These are phyloP conservation scores for Scytalidium lignicola DNA, from an alignment of 2,329 filamentous ascomycete genomes.

Conservation along the genomic window DNA sequence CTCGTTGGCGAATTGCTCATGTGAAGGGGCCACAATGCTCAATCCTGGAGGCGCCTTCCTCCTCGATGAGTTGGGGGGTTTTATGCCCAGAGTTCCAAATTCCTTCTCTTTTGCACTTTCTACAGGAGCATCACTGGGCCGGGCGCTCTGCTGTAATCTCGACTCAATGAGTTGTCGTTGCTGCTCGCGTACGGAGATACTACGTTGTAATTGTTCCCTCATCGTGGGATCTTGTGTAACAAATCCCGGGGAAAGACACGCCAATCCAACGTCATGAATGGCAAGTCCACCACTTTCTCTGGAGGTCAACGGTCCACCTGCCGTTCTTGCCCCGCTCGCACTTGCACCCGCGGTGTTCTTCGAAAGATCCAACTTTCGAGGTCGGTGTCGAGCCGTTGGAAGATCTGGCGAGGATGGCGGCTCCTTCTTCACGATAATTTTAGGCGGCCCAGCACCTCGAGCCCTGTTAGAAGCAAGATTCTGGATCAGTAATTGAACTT, in stretches of 20 bases:
- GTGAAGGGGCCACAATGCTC: slow-evolving; percentile 90
- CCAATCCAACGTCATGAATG: slow-evolving; percentile 89
- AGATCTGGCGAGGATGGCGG: slow-evolving; percentile 83
- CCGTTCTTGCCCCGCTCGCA: slow-evolving; percentile 62
- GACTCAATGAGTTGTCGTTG: slow-evolving; percentile 94
- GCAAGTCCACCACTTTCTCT: slow-evolving; percentile 66
- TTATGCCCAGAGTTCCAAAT: slow-evolving; percentile 40
- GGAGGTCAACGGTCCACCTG: slow-evolving; percentile 63
- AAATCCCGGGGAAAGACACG: slow-evolving; percentile 92
- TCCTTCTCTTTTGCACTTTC: slow-evolving; percentile 52
- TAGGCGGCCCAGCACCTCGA: slow-evolving; percentile 55
- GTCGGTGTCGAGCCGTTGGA: slow-evolving; percentile 66
- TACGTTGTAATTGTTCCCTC: slow-evolving; percentile 92
- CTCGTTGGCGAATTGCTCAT: slow-evolving; percentile 88
- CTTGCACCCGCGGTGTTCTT: slow-evolving; percentile 48
- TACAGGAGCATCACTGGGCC: slow-evolving; percentile 63
- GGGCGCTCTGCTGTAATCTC: slow-evolving; percentile 80
- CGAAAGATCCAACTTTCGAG: slow-evolving; percentile 72
- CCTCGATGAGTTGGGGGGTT: slow-evolving; percentile 68
- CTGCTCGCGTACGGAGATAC: slow-evolving; percentile 87
- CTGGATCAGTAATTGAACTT: slow-evolving; percentile 8
- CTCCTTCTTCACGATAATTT: slow-evolving; percentile 96
- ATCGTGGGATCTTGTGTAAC: slow-evolving; percentile 94
- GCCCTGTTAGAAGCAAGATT: slow-evolving; percentile 34
- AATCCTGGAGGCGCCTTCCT: slow-evolving; percentile 83